Evolutionary conservation across 192 early-diverging fungal genomes (phyloP), one percentile per base, ranked within the genome.

Genomic region (Coemansia sp.): DNA sequence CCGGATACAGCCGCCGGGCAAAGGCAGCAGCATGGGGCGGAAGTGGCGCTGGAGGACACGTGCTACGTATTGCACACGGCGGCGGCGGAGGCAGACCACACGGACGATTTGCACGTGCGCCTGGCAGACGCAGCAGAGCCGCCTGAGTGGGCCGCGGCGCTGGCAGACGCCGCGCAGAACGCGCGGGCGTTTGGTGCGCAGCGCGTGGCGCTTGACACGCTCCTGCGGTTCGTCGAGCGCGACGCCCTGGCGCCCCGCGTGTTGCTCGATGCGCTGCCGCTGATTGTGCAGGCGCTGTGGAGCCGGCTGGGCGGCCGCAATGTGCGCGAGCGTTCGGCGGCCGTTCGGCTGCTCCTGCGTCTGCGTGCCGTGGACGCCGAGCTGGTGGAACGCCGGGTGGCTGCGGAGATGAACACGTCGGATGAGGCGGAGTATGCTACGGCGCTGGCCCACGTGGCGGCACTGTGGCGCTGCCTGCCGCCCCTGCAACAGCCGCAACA

Each of bases 291-390:
- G n/a, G n/a, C n/a, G 55, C 67, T 88, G 7, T 96, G 94, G 94
- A 56, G 55, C 6, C 86, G 83, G 45, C 66, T 96, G 17, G 65
- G 71, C 9, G 78, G 89, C 3, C 74, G 80, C 15, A 67, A 73
- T 13, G 60, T 80, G 37, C 50, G 80, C 0, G 63, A 83, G 34
- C 91, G 94, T 53, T 59, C 80, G 12, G 80, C 85, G 8, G 81
- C 82, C 0, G 81, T 86, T 0, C 76, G 90, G 34, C 69, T 93
- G 1, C 64, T 94, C 22, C 91, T 84, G 82, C 56, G 77, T 46
- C 67, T 94, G 44, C 71, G 67, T 25, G 25, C 17, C 50, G 45
- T 58, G 53, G 46, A 62, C 9, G 71, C 65, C 38, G 59, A 61
- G 1, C 46, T 50, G 19, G 34, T n/a, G 4, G 27, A 79, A 53